Conservation (phyloP, 805 yeast genomes). For the Saccharomycopsis lassenensis region DNA sequence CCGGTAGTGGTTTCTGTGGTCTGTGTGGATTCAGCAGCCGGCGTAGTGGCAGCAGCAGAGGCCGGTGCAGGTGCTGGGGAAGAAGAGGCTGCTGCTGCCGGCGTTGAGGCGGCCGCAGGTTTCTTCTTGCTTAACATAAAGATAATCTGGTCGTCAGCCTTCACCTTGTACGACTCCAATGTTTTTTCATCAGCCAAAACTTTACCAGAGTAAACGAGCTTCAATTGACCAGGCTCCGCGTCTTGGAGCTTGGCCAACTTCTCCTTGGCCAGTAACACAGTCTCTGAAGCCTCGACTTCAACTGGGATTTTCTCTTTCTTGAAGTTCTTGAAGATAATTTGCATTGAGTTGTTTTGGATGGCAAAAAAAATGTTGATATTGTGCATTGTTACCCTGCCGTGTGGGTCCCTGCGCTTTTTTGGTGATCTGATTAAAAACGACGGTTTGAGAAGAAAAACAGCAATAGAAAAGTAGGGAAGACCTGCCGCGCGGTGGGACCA, state of each 20-base stretch:
- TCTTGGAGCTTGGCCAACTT: constrained; percentile 57
- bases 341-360: constrained; percentile 38
- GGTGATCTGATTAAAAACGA: too few species aligned
- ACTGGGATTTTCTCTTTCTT: constrained; percentile 80
- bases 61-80: constrained; percentile 20
- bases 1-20: constrained; percentile 20
- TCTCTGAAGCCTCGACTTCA: constrained; percentile 59
- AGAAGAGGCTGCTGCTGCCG: constrained; percentile 22
- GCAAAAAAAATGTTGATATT: neutral
- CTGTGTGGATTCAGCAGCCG: constrained; percentile 16
- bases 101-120: constrained; percentile 20
- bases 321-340: constrained; percentile 78
- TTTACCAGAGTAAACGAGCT: constrained; percentile 87
- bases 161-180: constrained; percentile 60
- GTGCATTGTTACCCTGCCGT: neutral
- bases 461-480: too few species aligned
- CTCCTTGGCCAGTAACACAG: constrained; percentile 63
- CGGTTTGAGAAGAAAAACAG: too few species aligned
- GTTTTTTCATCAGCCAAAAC: constrained; percentile 78
- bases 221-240: constrained; percentile 64
- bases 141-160: constrained; percentile 78
- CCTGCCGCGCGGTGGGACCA: too few species aligned
- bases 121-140: constrained; percentile 69
- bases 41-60: constrained; percentile 19
- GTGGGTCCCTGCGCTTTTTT: too few species aligned